A percentile compares a stretch with the other conserved stretches of the same genome.
Conservation (phyloP, 2,329 filamentous ascomycete species). For the Hymenotorrendiella dingleyae region DNA sequence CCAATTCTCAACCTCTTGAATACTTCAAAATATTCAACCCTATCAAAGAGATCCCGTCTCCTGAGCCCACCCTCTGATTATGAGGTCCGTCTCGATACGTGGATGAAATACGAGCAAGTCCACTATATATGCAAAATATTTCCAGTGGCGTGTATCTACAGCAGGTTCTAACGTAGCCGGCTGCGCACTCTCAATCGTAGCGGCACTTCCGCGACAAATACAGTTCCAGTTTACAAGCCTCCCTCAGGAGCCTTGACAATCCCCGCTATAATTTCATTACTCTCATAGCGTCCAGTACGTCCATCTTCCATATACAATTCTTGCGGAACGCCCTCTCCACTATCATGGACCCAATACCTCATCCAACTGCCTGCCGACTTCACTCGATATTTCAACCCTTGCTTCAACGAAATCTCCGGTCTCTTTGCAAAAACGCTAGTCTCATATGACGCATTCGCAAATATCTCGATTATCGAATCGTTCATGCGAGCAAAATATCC, state of each 20-base stretch:
- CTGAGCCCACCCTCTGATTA: too few species aligned
- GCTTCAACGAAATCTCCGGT: conserved; percentile 24
- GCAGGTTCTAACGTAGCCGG: too few species aligned
- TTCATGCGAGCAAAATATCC: conserved; percentile 11
- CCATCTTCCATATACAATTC: conserved; percentile 8
- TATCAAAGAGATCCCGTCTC: too few species aligned
- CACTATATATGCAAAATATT: too few species aligned
- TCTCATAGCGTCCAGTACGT: conserved; percentile 10
- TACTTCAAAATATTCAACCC: too few species aligned
- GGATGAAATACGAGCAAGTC: too few species aligned
- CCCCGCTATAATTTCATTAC: conserved; percentile 8
- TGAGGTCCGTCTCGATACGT: too few species aligned
- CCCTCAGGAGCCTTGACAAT: conserved; percentile 30
- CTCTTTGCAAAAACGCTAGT: conserved; percentile 23
- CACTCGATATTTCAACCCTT: conserved; percentile 31
- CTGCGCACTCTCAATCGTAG: too few species aligned
- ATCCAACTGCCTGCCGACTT: conserved; percentile 33
- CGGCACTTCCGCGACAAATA: too few species aligned
- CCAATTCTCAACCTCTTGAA: too few species aligned
- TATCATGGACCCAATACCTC: conserved; percentile 28
- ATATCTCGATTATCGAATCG: conserved; percentile 30
- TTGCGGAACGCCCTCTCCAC: not conserved
- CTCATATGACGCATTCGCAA: conserved; percentile 21
- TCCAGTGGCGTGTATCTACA: too few species aligned
- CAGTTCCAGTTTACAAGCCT: not conserved